These are phyloP conservation scores for Exophiala aquamarina DNA, from an alignment of 2,329 filamentous ascomycete genomes.

Conservation along the genomic window DNA sequence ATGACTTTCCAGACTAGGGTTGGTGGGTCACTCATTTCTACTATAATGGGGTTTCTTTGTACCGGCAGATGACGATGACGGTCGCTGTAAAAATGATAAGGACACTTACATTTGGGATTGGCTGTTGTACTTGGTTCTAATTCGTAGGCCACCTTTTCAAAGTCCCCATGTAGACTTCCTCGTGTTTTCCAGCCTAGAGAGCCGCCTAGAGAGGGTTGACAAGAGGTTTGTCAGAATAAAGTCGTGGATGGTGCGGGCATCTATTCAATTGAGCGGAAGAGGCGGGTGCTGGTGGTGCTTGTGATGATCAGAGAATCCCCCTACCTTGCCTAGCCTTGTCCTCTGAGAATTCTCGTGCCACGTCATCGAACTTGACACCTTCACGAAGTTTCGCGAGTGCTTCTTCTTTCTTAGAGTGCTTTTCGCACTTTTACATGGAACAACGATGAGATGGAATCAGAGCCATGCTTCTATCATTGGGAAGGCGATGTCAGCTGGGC, in stretches of 20 bases:
- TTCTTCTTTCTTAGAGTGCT: constrained; percentile 66
- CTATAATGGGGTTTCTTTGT: constrained; percentile 6
- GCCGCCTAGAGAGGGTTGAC: constrained; percentile 47
- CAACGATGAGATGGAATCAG: not conserved
- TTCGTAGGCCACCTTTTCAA: constrained; percentile 63
- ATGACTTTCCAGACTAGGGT: not conserved
- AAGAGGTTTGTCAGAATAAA: constrained; percentile 13
- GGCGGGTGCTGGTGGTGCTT: constrained; percentile 5
- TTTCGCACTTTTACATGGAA: constrained; percentile 51
- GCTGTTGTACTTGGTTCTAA: constrained; percentile 60
- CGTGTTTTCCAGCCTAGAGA: constrained; percentile 64
- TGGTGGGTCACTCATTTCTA: constrained; percentile 15
- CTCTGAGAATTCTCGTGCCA: constrained; percentile 64
- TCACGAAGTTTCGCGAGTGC: constrained; percentile 60
- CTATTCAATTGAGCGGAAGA: too few species aligned
- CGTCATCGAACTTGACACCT: constrained; percentile 64
- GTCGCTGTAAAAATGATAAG: constrained; percentile 13
- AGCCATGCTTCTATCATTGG: not conserved
- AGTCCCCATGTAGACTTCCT: constrained; percentile 56
- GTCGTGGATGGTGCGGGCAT: too few species aligned
- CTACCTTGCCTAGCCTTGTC: constrained; percentile 62
- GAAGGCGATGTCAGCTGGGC: not conserved
- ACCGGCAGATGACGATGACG: constrained; percentile 13
- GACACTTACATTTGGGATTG: constrained; percentile 50
- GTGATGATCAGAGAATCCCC: constrained; percentile 1